A percentile compares a stretch with the other conserved stretches of the same genome.
Evolutionary conservation across 2,329 filamentous ascomycete species (phyloP).

Genomic region (Penicillium corylophilum): DNA sequence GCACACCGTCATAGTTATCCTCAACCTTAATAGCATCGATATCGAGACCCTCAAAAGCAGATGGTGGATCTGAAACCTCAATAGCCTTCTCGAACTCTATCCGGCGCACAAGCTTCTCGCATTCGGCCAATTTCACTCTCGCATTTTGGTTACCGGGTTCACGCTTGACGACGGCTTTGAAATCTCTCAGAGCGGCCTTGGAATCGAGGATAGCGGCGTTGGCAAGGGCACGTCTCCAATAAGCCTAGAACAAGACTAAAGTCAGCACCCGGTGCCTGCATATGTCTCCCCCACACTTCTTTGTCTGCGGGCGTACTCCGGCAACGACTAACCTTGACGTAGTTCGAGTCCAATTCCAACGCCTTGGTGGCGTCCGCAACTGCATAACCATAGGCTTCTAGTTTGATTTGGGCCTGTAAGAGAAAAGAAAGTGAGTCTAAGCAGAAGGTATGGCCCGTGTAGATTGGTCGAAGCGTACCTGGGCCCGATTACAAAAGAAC

Average conservation of each 20-base stretch:
- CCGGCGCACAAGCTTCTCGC: slow-evolving; percentile 90
- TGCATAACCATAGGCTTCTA: slow-evolving; percentile 91
- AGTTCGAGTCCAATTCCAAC: slow-evolving; percentile 80
- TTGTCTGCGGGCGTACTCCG: neutral
- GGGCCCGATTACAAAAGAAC: slow-evolving; percentile 91
- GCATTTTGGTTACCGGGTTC: slow-evolving; percentile 88
- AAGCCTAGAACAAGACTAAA: slow-evolving; percentile 61
- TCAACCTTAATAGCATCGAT: slow-evolving; percentile 83
- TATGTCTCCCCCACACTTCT: neutral
- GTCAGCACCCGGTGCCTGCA: neutral
- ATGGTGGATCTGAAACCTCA: slow-evolving; percentile 87
- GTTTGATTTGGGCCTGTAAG: slow-evolving; percentile 82
- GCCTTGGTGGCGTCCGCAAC: slow-evolving; percentile 88
- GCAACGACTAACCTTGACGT: slow-evolving; percentile 69
- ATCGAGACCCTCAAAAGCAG: slow-evolving; percentile 86
- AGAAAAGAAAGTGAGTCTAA: neutral
- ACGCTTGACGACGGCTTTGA: slow-evolving; percentile 84
- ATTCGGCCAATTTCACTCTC: slow-evolving; percentile 85
- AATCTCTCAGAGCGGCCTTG: slow-evolving; percentile 85
- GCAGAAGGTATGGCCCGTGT: neutral
- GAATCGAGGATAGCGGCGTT: slow-evolving; percentile 88
- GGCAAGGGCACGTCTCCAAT: slow-evolving; percentile 88
- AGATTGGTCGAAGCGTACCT: slow-evolving; percentile 63
- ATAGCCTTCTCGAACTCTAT: slow-evolving; percentile 93
- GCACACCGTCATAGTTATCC: slow-evolving; percentile 78